These are phyloP conservation scores for Plectosphaerella cucumerina DNA, from an alignment of 2,329 filamentous ascomycete species.

Conservation along the genomic window DNA sequence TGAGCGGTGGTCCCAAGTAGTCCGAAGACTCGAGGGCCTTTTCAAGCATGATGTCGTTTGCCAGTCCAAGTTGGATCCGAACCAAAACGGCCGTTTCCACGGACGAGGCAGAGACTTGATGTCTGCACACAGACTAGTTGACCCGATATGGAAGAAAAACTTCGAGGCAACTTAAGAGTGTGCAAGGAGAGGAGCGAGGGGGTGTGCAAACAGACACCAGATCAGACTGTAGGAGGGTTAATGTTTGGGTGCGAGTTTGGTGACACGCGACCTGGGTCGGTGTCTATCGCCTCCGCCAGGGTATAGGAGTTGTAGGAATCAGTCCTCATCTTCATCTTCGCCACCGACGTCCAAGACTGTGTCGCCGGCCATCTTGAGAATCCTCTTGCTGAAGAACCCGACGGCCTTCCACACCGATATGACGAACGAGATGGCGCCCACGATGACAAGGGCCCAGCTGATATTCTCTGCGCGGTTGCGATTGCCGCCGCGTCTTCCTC, in stretches of 20 bases:
- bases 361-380: constrained; percentile 75
- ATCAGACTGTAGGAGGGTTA: constrained; percentile 8
- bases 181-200: constrained; percentile 47
- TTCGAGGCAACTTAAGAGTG: constrained; percentile 96
- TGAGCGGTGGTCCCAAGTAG: constrained; percentile 2
- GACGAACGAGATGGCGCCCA: constrained; percentile 78
- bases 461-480: constrained; percentile 75
- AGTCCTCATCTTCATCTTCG: constrained; percentile 44
- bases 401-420: constrained; percentile 83
- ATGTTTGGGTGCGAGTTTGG: neutral
- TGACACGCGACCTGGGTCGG: no score
- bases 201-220: neutral
- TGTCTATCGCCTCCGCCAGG: neutral
- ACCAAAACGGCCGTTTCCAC: constrained; percentile 50
- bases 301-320: neutral
- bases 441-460: constrained; percentile 71
- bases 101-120: constrained; percentile 48
- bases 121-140: constrained; percentile 97
- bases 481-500: constrained; percentile 57
- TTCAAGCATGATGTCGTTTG: constrained; percentile 12
- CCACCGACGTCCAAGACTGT: constrained; percentile 77
- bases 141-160: constrained; percentile 73
- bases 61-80: constrained; percentile 18
- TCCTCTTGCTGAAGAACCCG: constrained; percentile 64
- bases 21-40: constrained; percentile 4